phyloP scores from a whole-genome alignment of 371 early-diverging fungal species.

The Synchytrium microbalum region DNA sequence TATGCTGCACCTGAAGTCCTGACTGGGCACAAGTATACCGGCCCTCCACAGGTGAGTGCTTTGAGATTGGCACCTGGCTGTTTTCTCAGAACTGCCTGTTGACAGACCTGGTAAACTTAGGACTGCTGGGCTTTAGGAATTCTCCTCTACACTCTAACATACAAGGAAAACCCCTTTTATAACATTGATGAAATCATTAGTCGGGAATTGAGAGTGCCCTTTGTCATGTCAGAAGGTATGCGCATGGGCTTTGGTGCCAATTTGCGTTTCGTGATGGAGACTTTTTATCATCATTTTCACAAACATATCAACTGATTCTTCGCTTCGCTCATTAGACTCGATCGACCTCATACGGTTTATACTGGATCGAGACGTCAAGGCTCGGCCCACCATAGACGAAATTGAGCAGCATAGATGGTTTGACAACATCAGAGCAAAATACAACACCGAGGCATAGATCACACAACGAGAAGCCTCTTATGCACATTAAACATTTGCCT shows the following conservation, averaged over 20 bases:
- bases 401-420: slow-evolving; percentile 53
- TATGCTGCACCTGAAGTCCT: slow-evolving; percentile 69
- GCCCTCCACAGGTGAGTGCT: slow-evolving; percentile 45
- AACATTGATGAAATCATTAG: slow-evolving; percentile 64
- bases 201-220: slow-evolving; percentile 56
- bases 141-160: slow-evolving; percentile 70
- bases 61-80: too few species aligned
- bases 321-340: slow-evolving; percentile 31
- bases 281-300: background rate
- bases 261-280: too few species aligned
- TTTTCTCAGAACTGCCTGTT: too few species aligned
- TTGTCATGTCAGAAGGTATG: slow-evolving; percentile 53
- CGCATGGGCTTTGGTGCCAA: background rate
- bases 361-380: slow-evolving; percentile 45
- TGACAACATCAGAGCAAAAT: slow-evolving; percentile 6
- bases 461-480: too few species aligned
- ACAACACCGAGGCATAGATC: too few species aligned
- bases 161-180: slow-evolving; percentile 74
- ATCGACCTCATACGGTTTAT: slow-evolving; percentile 47
- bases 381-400: slow-evolving; percentile 44
- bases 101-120: too few species aligned
- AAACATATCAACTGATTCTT: background rate
- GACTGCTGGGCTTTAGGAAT: slow-evolving; percentile 75
- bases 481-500: too few species aligned
- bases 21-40: slow-evolving; percentile 60